Base-by-base conservation (phyloP, 352 stramenopile genomes). In the Phytophthora agathidicida region DNA sequence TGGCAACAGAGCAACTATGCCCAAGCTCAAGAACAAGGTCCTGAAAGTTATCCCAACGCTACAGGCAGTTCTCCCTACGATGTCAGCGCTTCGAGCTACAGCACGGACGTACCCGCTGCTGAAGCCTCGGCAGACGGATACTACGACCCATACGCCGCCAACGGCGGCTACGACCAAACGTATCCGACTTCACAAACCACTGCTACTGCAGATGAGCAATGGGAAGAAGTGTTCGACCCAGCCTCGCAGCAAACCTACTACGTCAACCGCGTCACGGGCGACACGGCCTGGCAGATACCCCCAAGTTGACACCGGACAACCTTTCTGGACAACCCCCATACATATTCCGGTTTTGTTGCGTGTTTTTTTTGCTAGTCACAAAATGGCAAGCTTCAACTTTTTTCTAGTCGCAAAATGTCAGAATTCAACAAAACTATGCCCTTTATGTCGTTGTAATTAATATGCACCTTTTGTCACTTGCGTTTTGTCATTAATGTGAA, bases 161-260 rank as follows among this genome's bases (percentile, higher is more conserved):
- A 5, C 13, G 33, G 3, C 23, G 11, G n/a, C n/a, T n/a, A 41
- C 23, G 13, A 52, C 24, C 30, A 39, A 16, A 19, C 16, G 16
- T 20, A 41, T 11, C 41, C 60, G 10, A 47, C 11, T 8, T 8
- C 20, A 13, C 19, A 41, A 42, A 13, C 24, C 3, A 31, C 38
- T 20, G 7, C 22, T 16, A 11, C 20, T 39, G 37, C 16, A 6
- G n/a, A n/a, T n/a, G n/a, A n/a, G n/a, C 60, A 44, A 17, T 93
- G 80, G 82, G 75, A 83, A 36, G 80, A 91, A 70, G 77, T 87
- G 14, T 89, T 84, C 52, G 80, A 93, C 45, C 69, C 81, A 2
- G 31, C 50, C 36, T 75, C 75, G 3, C 52, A 75, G 11, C 77
- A 77, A 17, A 53, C 49, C 2, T 93, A 89, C 66, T 93, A 85